These are phyloP conservation scores for Candida freyschussii DNA, from an alignment of 1,139 yeast species.

Conservation along the genomic window DNA sequence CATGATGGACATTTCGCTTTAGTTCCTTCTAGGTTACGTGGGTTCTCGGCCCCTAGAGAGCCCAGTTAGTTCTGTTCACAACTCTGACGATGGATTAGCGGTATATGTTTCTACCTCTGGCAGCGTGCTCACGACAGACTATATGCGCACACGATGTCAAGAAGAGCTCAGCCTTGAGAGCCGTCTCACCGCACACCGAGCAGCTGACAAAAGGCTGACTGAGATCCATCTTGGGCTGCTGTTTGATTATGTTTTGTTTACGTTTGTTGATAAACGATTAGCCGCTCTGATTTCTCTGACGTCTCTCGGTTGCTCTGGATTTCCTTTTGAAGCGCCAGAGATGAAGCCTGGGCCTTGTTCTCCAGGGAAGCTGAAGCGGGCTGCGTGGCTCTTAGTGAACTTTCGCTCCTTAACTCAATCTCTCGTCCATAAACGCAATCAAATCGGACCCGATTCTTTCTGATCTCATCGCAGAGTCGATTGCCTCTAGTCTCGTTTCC, in stretches of 20 bases:
- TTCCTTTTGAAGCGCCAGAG: no score
- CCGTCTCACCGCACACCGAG: slow-evolving; percentile 22
- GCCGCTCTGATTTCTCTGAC: no score
- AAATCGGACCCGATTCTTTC: no score
- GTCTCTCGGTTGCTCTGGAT: no score
- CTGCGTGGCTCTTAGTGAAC: no score
- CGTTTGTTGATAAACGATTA: slow-evolving; percentile 1
- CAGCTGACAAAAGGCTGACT: slow-evolving; percentile 26
- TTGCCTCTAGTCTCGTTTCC: no score
- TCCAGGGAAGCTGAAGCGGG: no score
- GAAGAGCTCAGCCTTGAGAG: slow-evolving; percentile 11
- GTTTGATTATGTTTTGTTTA: not conserved
- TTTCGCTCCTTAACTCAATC: no score
- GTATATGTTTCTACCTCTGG: slow-evolving; percentile 12
- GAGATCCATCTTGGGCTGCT: slow-evolving; percentile 21
- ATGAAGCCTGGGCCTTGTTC: no score
- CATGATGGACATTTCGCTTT: slow-evolving; percentile 19
- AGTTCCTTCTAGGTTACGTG: slow-evolving; percentile 5
- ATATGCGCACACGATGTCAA: slow-evolving; percentile 31
- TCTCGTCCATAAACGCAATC: no score
- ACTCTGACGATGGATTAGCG: not conserved
- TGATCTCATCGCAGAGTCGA: no score
- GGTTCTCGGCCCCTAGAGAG: slow-evolving; percentile 4
- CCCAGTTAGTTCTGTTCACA: not conserved
- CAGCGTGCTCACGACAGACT: slow-evolving; percentile 25